Conservation (phyloP, 75 land plant species). For the Picea sitchensis region DNA sequence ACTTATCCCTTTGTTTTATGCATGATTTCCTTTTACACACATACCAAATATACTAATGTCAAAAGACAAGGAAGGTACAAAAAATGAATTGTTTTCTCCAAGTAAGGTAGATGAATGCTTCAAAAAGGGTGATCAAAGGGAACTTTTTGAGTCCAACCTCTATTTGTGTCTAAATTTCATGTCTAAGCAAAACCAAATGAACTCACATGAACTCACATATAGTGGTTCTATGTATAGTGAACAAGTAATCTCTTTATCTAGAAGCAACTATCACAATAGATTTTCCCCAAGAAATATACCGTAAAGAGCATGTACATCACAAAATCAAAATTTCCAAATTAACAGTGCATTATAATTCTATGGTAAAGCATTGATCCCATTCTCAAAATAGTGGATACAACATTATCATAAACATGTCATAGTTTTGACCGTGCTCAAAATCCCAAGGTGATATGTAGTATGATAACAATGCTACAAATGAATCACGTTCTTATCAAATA, state of each 20-base stretch:
- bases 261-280: neutral
- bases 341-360: too few relatives aligned
- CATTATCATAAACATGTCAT: too few relatives aligned
- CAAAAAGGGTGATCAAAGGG: neutral
- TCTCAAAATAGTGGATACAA: too few relatives aligned
- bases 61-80: neutral
- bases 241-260: neutral
- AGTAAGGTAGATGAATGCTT: neutral
- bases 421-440: too few relatives aligned
- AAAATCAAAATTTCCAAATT: too few relatives aligned
- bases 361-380: too few relatives aligned
- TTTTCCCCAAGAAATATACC: neutral
- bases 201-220: neutral
- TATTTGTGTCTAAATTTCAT: neutral
- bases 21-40: slow-evolving; percentile 76
- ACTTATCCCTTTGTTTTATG: slow-evolving; percentile 83
- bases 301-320: too few relatives aligned
- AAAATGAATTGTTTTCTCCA: neutral
- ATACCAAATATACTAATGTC: neutral
- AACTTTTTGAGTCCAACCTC: neutral
- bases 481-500: too few relatives aligned
- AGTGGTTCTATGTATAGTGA: neutral
- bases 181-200: neutral
- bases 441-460: too few relatives aligned
- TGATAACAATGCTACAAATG: too few relatives aligned